Evolutionary conservation across 495 filamentous ascomycete species (phyloP).

Genomic region (Aspergillus sclerotiicarbonarius): DNA sequence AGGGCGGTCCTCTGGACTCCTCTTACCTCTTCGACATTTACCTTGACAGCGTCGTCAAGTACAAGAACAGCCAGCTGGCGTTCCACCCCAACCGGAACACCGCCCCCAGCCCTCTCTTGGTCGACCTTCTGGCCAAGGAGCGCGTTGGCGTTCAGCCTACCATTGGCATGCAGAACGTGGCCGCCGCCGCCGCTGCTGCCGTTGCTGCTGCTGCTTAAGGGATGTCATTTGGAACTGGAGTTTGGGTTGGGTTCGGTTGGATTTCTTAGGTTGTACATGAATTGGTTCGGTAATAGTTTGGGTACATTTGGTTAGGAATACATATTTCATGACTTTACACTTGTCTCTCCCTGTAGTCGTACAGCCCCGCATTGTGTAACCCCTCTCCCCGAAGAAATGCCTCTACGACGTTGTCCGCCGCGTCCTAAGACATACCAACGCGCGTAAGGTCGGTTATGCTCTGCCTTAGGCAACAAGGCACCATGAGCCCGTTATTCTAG

Average conservation of each 20-base stretch:
- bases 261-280: conserved; percentile 6
- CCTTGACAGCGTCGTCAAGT: conserved; percentile 80
- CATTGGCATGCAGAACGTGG: conserved; percentile 51
- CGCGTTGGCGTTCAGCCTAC: conserved; percentile 83
- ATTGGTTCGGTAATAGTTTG: conserved; percentile 8
- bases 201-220: conserved; percentile 25
- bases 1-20: conserved; percentile 91
- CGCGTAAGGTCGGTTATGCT: too few relatives aligned
- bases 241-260: conserved; percentile 11
- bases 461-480: too few relatives aligned
- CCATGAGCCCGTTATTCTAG: too few relatives aligned
- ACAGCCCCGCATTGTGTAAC: not conserved
- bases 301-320: not conserved
- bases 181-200: conserved; percentile 41
- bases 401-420: too few relatives aligned
- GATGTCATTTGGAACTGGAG: conserved; percentile 20
- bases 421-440: too few relatives aligned
- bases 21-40: conserved; percentile 96
- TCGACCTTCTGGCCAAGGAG: conserved; percentile 90
- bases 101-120: conserved; percentile 78
- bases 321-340: conserved; percentile 10
- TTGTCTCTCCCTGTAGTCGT: not conserved
- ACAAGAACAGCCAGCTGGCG: conserved; percentile 75
- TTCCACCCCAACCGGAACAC: conserved; percentile 68
- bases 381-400: too few relatives aligned